Evolutionary conservation across 2,329 filamentous ascomycete genomes (phyloP).

Genomic region (Alternaria ventricosa): DNA sequence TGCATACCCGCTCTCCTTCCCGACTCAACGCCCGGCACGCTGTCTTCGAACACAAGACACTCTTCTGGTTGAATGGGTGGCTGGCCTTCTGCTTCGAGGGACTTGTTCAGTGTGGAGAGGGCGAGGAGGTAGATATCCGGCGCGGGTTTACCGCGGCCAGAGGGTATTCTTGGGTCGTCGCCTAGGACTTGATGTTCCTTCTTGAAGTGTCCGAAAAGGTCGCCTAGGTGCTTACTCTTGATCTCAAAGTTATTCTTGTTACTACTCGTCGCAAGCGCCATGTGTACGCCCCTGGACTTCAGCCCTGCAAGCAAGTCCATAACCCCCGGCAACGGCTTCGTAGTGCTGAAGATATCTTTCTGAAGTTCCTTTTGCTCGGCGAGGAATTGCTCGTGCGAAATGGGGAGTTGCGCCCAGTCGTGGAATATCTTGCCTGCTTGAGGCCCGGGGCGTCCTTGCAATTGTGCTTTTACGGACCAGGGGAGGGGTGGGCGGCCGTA

Average conservation of each 20-base stretch:
- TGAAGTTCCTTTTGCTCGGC: constrained; percentile 69
- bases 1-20: constrained; percentile 93
- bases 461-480: constrained; percentile 91
- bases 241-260: constrained; percentile 74
- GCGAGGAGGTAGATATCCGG: constrained; percentile 95
- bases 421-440: constrained; percentile 69
- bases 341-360: constrained; percentile 71
- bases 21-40: constrained; percentile 89
- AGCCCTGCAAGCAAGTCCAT: constrained; percentile 69
- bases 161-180: constrained; percentile 78
- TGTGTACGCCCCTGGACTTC: constrained; percentile 67
- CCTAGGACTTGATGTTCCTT: constrained; percentile 80
- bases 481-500: constrained; percentile 77
- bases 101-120: constrained; percentile 81
- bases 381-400: constrained; percentile 72
- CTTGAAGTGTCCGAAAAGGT: constrained; percentile 68
- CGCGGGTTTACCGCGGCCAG: constrained; percentile 88
- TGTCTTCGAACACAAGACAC: constrained; percentile 96
- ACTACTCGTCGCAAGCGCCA: constrained; percentile 86
- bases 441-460: constrained; percentile 70
- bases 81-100: constrained; percentile 65
- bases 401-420: constrained; percentile 85
- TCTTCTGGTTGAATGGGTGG: constrained; percentile 77
- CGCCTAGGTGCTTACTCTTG: constrained; percentile 68
- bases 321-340: constrained; percentile 82